Percentiles rank a stretch among this genome's conserved stretches.
Conservation (phyloP, 2,329 filamentous ascomycete species). For the Ambrosiella cleistominuta region DNA sequence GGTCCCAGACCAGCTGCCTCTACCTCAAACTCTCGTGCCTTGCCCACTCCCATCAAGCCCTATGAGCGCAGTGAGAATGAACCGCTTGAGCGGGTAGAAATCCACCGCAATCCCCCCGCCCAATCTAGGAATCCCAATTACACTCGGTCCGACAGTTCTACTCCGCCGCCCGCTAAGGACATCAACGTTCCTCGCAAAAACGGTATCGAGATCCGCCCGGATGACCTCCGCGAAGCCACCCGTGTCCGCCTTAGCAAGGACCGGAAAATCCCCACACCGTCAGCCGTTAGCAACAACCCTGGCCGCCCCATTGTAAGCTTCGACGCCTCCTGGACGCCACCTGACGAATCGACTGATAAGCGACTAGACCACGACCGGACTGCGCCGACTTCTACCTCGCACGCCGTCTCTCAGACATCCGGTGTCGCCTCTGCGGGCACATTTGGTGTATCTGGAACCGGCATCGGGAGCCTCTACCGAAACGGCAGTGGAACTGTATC, state of each 20-base stretch:
- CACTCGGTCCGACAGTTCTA: conserved; percentile 14
- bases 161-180: background rate
- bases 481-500: conserved; percentile 3
- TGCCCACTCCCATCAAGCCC: conserved; percentile 25
- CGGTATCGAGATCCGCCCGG: conserved; percentile 64
- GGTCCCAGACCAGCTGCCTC: conserved; percentile 5
- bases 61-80: conserved; percentile 23
- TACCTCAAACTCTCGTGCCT: conserved; percentile 15
- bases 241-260: conserved; percentile 67
- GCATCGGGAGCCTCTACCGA: conserved; percentile 4
- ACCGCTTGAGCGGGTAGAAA: conserved; percentile 43
- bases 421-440: background rate
- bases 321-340: conserved; percentile 63
- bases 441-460: conserved; percentile 1
- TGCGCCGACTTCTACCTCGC: conserved; percentile 11
- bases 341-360: conserved; percentile 52
- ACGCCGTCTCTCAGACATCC: background rate
- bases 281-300: conserved; percentile 75
- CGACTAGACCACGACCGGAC: conserved; percentile 22
- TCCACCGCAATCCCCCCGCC: conserved; percentile 65
- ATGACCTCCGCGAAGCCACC: conserved; percentile 80
- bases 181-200: conserved; percentile 33
- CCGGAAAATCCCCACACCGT: conserved; percentile 74
- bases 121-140: conserved; percentile 72
- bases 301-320: conserved; percentile 96